Conservation (phyloP, 345 rosid genomes). For the Eucalyptus tenuipes region DNA sequence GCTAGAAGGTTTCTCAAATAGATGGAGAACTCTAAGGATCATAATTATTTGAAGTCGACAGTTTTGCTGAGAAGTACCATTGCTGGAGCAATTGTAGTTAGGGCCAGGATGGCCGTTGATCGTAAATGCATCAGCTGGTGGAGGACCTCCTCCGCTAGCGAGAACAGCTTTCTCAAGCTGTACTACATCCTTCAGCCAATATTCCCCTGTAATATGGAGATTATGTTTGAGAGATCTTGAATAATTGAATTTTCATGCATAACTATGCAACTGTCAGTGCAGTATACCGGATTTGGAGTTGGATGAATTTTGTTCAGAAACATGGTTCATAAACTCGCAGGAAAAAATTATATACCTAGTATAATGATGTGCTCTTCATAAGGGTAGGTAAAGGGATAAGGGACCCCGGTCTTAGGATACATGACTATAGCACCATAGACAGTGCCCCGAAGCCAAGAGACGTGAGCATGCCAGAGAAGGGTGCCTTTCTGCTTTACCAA, state of each 20-base stretch:
- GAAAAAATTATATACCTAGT: conserved; percentile 25
- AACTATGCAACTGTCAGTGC: neutral
- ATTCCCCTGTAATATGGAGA: conserved; percentile 39
- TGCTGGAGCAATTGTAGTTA: conserved; percentile 61
- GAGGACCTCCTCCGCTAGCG: conserved; percentile 61
- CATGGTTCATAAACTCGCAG: neutral
- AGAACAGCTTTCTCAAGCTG: conserved; percentile 44
- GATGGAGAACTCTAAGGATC: neutral
- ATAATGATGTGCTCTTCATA: conserved; percentile 51
- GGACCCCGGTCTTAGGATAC: conserved; percentile 51
- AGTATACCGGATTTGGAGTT: neutral
- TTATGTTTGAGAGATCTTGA: neutral
- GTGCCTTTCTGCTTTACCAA: conserved; percentile 70
- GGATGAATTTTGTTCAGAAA: neutral
- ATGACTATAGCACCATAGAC: conserved; percentile 67
- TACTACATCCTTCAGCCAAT: conserved; percentile 58
- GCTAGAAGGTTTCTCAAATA: neutral
- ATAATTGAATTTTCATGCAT: neutral
- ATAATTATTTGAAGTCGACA: neutral
- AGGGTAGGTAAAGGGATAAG: conserved; percentile 63
- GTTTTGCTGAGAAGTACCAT: conserved; percentile 22
- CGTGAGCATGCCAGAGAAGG: conserved; percentile 79
- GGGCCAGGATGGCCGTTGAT: conserved; percentile 91
- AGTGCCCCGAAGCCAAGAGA: conserved; percentile 80
- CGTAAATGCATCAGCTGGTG: conserved; percentile 67